Evolutionary conservation across 768 basidiomycete genomes (phyloP).

Genomic region (Zangia roseola): DNA sequence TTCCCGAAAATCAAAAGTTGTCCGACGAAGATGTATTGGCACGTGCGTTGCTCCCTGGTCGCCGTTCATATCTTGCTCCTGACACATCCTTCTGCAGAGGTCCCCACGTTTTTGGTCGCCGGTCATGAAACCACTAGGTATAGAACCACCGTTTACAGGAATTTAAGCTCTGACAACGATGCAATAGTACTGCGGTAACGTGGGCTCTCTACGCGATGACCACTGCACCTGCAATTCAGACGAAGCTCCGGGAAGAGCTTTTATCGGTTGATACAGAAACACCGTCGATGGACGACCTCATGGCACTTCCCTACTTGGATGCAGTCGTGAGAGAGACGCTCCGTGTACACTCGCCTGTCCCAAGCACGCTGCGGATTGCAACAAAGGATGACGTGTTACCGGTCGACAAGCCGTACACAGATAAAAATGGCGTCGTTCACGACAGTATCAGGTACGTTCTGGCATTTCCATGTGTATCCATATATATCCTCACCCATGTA

Average conservation of each 20-base stretch:
- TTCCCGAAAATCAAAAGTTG: conserved; percentile 53
- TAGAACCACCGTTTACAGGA: no score
- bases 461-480: neutral
- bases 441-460: conserved; percentile 37
- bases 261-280: conserved; percentile 48
- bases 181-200: conserved; percentile 37
- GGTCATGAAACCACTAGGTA: conserved; percentile 61
- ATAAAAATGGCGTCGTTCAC: conserved; percentile 40
- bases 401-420: conserved; percentile 43
- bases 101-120: conserved; percentile 58
- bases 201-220: conserved; percentile 63
- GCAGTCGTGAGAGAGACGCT: conserved; percentile 59
- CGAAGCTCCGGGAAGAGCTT: conserved; percentile 58
- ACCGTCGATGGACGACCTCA: conserved; percentile 69
- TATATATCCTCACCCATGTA: neutral
- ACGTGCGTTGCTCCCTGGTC: conserved; percentile 36
- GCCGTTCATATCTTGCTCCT: no score
- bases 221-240: conserved; percentile 47
- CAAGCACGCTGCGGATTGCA: conserved; percentile 43
- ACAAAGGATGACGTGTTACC: conserved; percentile 55
- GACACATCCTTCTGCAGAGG: conserved; percentile 39
- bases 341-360: conserved; percentile 49
- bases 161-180: neutral
- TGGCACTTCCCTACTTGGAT: conserved; percentile 66
- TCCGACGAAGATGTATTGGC: conserved; percentile 61